phyloP scores from a whole-genome alignment of 2,329 filamentous ascomycete genomes.

The Colletotrichum shisoi region DNA sequence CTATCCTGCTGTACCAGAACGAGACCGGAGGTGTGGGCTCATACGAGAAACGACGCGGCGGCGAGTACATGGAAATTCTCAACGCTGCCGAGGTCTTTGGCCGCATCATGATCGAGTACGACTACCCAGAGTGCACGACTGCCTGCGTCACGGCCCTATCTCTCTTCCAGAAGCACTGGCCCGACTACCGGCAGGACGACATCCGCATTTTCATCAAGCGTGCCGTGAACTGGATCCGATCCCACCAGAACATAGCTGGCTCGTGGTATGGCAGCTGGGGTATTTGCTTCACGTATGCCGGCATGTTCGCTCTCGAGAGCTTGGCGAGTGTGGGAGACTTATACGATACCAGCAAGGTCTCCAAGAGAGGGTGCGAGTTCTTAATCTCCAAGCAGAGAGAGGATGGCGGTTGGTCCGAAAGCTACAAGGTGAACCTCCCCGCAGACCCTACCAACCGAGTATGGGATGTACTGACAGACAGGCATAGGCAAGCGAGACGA shows the following conservation, averaged over 20 bases:
- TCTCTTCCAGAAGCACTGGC: slow-evolving; percentile 82
- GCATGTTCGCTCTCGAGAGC: slow-evolving; percentile 94
- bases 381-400: slow-evolving; percentile 82
- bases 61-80: slow-evolving; percentile 79
- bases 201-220: slow-evolving; percentile 75
- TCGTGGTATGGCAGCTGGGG: slow-evolving; percentile 98
- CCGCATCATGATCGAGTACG: slow-evolving; percentile 97
- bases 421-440: slow-evolving; percentile 69
- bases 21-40: slow-evolving; percentile 83
- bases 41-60: slow-evolving; percentile 85
- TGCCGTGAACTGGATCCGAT: slow-evolving; percentile 84
- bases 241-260: slow-evolving; percentile 79
- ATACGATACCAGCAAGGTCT: slow-evolving; percentile 74
- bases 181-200: slow-evolving; percentile 78
- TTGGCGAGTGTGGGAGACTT: slow-evolving; percentile 82
- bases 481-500: slow-evolving; percentile 74
- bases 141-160: slow-evolving; percentile 88
- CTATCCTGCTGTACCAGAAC: slow-evolving; percentile 91
- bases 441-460: not conserved
- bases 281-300: slow-evolving; percentile 97
- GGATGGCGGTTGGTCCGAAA: slow-evolving; percentile 97
- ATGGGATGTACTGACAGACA: slow-evolving; percentile 28
- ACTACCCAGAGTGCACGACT: slow-evolving; percentile 97
- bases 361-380: slow-evolving; percentile 83
- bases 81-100: slow-evolving; percentile 98